phyloP scores from a whole-genome alignment of 805 yeast species.

The Starmera dryadoides region DNA sequence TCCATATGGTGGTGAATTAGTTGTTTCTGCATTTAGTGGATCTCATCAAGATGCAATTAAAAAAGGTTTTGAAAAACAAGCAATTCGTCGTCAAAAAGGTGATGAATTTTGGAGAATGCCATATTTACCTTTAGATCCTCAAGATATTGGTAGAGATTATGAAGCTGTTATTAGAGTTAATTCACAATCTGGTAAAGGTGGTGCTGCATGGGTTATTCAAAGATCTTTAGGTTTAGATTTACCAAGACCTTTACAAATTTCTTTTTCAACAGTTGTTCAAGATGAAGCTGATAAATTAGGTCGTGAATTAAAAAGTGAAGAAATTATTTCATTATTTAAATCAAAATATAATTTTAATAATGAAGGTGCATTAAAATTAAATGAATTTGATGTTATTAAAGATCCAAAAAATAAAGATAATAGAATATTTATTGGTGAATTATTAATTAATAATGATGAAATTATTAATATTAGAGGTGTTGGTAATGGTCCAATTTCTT shows the following conservation, averaged over 20 bases:
- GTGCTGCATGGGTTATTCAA: constrained; percentile 77
- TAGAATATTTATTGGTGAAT: constrained; percentile 35
- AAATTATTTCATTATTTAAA: constrained; percentile 52
- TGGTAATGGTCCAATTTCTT: constrained; percentile 78
- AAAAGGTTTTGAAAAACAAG: constrained; percentile 54
- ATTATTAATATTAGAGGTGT: constrained; percentile 37
- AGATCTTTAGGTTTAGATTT: constrained; percentile 65
- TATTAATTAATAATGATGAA: constrained; percentile 27
- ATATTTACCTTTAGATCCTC: constrained; percentile 74
- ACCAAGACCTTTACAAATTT: constrained; percentile 66
- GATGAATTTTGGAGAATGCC: constrained; percentile 61
- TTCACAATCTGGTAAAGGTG: constrained; percentile 86
- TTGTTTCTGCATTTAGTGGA: constrained; percentile 74
- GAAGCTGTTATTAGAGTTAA: constrained; percentile 81
- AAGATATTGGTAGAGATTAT: constrained; percentile 73
- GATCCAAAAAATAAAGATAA: constrained; percentile 28
- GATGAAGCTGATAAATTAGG: constrained; percentile 56
- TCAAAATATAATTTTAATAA: constrained; percentile 44
- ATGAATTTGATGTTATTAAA: constrained; percentile 34
- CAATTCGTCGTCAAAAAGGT: constrained; percentile 40
- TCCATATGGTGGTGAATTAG: constrained; percentile 75
- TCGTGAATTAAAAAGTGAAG: constrained; percentile 62
- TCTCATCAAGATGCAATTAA: constrained; percentile 68
- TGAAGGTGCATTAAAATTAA: constrained; percentile 25
- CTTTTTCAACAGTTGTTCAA: constrained; percentile 62